Conservation (phyloP, 148 eudicot species). For the Rhododendron henanense region DNA sequence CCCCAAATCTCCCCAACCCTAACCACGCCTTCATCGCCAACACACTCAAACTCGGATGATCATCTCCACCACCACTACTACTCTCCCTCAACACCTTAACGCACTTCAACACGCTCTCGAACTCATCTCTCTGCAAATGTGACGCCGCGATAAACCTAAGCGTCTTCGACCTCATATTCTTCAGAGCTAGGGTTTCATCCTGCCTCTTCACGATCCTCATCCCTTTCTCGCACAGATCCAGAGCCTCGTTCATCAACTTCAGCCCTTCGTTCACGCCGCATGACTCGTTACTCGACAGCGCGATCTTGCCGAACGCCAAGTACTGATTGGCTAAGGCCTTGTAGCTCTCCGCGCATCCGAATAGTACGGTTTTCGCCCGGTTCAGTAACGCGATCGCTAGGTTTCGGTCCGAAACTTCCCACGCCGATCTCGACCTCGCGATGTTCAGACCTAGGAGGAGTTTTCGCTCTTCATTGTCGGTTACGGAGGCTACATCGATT, state of each 20-base stretch:
- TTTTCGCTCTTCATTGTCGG: conserved; percentile 66
- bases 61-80: conserved; percentile 28
- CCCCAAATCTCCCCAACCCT: conserved; percentile 70
- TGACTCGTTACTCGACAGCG: conserved; percentile 41
- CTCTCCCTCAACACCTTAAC: conserved; percentile 76
- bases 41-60: conserved; percentile 92
- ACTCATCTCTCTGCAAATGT: conserved; percentile 82
- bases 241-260: conserved; percentile 80
- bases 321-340: conserved; percentile 63
- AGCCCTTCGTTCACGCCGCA: conserved; percentile 51
- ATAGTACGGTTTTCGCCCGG: conserved; percentile 64
- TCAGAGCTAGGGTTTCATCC: conserved; percentile 56
- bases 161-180: conserved; percentile 49
- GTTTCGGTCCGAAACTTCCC: conserved; percentile 75
- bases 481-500: conserved; percentile 36
- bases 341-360: conserved; percentile 49
- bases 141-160: conserved; percentile 87
- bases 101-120: conserved; percentile 87
- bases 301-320: conserved; percentile 53
- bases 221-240: conserved; percentile 83
- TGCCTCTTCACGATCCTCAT: conserved; percentile 57
- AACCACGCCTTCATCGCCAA: conserved; percentile 96
- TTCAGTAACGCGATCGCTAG: conserved; percentile 58
- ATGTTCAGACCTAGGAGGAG: conserved; percentile 61
- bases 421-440: conserved; percentile 72